phyloP scores from a whole-genome alignment of 2,329 filamentous ascomycete species.

The Pyrenophora tritici-repentis region DNA sequence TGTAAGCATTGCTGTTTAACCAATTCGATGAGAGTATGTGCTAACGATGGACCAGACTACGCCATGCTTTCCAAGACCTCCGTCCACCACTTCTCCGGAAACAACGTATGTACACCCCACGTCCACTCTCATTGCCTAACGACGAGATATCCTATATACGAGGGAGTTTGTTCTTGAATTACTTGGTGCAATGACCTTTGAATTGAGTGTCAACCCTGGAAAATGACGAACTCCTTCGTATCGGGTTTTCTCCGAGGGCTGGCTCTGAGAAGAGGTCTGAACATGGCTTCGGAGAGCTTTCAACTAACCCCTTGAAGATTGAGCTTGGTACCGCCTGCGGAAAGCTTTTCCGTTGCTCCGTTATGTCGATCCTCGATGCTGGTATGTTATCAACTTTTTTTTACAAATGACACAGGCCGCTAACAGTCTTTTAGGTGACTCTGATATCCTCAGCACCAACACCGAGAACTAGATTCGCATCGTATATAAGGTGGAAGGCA shows the following conservation, averaged over 20 bases:
- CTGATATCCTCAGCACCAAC: constrained; percentile 88
- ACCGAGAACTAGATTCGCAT: constrained; percentile 45
- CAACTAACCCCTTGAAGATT: constrained; percentile 75
- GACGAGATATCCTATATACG: constrained; percentile 35
- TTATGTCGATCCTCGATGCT: constrained; percentile 95
- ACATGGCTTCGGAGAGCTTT: constrained; percentile 84
- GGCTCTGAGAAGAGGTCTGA: constrained; percentile 90
- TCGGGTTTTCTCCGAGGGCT: constrained; percentile 51
- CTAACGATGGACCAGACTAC: constrained; percentile 12
- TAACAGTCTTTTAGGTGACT: constrained; percentile 60
- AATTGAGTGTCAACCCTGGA: background rate
- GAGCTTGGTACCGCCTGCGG: constrained; percentile 97
- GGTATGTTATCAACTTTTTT: constrained; percentile 53
- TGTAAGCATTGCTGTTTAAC: constrained; percentile 61
- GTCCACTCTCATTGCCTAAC: constrained; percentile 47
- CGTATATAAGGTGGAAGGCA: constrained; percentile 9
- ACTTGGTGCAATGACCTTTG: constrained; percentile 7
- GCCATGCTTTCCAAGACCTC: constrained; percentile 22
- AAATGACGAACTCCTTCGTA: constrained; percentile 2
- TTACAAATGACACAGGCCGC: background rate
- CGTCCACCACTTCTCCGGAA: constrained; percentile 97
- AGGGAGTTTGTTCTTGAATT: background rate
- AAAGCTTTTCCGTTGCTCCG: constrained; percentile 98
- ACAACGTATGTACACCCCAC: constrained; percentile 80
- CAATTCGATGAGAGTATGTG: background rate